Percentiles rank a stretch among this genome's conserved stretches.
phyloP scores from a whole-genome alignment of 345 rosid genomes.

The Lepidium didymum region DNA sequence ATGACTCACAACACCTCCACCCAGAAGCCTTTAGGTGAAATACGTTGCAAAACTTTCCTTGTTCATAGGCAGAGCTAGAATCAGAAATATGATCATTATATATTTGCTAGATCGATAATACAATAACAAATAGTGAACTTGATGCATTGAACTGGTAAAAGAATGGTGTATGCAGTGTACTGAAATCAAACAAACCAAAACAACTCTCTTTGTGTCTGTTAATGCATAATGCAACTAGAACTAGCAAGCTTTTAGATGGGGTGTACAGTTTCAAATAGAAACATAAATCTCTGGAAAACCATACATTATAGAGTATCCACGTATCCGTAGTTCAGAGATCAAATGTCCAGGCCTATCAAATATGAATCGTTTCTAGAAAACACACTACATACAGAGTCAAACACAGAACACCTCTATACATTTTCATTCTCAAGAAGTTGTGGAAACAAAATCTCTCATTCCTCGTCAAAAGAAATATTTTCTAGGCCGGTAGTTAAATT shows the following conservation, averaged over 20 bases:
- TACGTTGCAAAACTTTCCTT: conserved; percentile 68
- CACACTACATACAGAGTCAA: neutral
- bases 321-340: neutral
- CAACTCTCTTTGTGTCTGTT: neutral
- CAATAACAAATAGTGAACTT: neutral
- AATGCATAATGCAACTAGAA: neutral
- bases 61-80: conserved; percentile 63
- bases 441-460: neutral
- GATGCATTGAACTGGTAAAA: neutral
- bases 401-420: neutral
- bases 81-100: neutral
- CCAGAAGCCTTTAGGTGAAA: conserved; percentile 70
- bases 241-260: neutral
- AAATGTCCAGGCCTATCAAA: neutral
- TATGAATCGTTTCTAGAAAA: neutral
- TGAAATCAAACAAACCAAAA: neutral
- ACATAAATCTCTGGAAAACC: neutral
- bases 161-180: neutral
- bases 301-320: neutral
- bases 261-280: neutral
- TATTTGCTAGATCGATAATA: neutral
- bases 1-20: conserved; percentile 88
- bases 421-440: neutral
- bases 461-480: neutral
- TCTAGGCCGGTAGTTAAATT: neutral